Conservation (phyloP, 805 yeast species). For the Kuraishia floccosa region DNA sequence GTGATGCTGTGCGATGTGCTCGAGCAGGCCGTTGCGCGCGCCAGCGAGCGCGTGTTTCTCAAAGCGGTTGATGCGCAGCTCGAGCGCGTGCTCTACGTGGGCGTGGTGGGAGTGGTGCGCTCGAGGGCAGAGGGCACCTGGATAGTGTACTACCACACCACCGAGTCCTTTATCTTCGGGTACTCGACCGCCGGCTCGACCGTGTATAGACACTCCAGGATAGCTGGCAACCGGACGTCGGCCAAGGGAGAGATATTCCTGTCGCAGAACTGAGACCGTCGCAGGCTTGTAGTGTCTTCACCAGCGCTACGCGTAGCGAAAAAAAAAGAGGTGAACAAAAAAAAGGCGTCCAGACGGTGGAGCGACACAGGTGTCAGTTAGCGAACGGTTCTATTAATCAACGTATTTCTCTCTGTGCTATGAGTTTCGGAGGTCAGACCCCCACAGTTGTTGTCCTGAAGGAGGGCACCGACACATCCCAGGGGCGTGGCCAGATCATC, state of each 20-base stretch:
- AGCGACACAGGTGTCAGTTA: too few relatives aligned
- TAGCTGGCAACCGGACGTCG: too few relatives aligned
- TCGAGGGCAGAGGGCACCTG: neutral
- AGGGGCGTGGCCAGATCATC: constrained; percentile 92
- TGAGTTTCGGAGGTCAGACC: constrained; percentile 88
- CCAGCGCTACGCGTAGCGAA: too few relatives aligned
- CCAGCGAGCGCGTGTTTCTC: constrained; percentile 6
- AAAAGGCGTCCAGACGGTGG: too few relatives aligned
- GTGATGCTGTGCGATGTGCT: constrained; percentile 9
- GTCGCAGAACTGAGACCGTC: too few relatives aligned
- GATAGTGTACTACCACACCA: constrained; percentile 21
- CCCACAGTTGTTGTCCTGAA: constrained; percentile 97
- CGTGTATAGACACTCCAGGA: too few relatives aligned
- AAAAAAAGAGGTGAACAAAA: too few relatives aligned
- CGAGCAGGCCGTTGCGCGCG: constrained; percentile 6
- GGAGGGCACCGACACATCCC: constrained; percentile 96
- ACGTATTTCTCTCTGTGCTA: too few relatives aligned
- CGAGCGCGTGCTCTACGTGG: constrained; percentile 11
- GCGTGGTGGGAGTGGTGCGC: constrained; percentile 10
- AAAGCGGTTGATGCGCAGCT: constrained; percentile 9
- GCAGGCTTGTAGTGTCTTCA: too few relatives aligned
- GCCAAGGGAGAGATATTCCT: too few relatives aligned
- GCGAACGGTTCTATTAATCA: too few relatives aligned
- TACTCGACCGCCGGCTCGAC: constrained; percentile 14
- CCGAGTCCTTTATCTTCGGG: constrained; percentile 24